phyloP scores from a whole-genome alignment of 2,329 filamentous ascomycete genomes.

The Leptographium galeiforme region DNA sequence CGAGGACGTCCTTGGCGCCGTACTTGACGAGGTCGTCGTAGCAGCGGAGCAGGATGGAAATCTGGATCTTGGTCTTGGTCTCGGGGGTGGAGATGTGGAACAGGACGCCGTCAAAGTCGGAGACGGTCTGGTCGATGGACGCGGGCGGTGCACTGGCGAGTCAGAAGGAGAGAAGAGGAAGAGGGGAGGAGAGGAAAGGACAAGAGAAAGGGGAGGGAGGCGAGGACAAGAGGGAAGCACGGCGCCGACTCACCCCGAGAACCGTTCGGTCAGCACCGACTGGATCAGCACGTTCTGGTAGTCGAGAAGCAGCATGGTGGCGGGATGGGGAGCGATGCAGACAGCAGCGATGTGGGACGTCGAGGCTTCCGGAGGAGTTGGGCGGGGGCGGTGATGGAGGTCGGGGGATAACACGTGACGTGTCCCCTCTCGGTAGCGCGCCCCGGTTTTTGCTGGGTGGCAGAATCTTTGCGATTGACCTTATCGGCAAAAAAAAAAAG shows the following conservation, averaged over 20 bases:
- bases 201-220: conserved; percentile 4
- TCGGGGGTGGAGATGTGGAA: conserved; percentile 98
- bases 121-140: conserved; percentile 94
- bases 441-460: not conserved
- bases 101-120: conserved; percentile 96
- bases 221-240: not conserved
- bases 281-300: conserved; percentile 98
- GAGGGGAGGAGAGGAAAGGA: conserved; percentile 1
- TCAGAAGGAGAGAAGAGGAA: not conserved
- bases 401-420: conserved; percentile 3
- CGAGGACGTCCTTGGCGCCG: conserved; percentile 79
- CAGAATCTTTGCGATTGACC: conserved; percentile 5
- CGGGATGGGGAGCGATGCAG: not conserved
- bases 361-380: not conserved
- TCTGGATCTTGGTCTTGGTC: conserved; percentile 81
- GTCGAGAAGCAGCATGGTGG: conserved; percentile 80
- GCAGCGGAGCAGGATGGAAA: conserved; percentile 92
- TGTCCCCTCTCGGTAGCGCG: not conserved
- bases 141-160: conserved; percentile 58
- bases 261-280: conserved; percentile 87
- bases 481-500: conserved; percentile 9
- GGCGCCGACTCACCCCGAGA: conserved; percentile 54
- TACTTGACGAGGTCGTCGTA: conserved; percentile 86
- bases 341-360: not conserved
- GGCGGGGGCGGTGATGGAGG: not conserved